A percentile compares a stretch with the other conserved stretches of the same genome.
Conservation (phyloP, 306 rosid genomes). For the Benincasa hispida region DNA sequence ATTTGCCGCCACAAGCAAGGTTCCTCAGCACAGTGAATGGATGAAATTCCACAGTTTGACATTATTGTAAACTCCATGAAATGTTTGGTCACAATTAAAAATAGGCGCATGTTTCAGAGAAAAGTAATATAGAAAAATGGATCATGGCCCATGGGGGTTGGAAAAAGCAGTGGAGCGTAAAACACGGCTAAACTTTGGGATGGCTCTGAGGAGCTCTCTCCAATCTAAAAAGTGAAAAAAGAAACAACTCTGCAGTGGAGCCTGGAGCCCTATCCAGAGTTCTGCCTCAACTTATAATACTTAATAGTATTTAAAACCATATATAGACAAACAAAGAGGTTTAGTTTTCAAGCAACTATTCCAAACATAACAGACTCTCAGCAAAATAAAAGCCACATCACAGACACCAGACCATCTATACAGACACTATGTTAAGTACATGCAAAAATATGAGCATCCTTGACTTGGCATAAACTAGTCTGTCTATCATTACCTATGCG, state of each 20-base stretch:
- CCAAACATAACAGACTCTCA: not conserved
- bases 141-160: not conserved
- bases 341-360: conserved; percentile 1
- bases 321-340: conserved; percentile 1
- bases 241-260: not conserved
- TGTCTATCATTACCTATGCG: not conserved
- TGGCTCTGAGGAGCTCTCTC: not conserved
- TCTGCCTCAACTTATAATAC: not conserved
- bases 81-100: not conserved
- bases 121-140: not conserved
- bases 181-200: conserved; percentile 5
- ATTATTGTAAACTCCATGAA: not conserved
- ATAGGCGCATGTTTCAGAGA: not conserved
- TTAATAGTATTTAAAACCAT: not conserved
- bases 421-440: not conserved
- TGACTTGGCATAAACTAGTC: conserved; percentile 10
- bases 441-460: conserved; percentile 1
- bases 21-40: not conserved
- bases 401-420: conserved; percentile 1
- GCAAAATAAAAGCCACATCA: not conserved
- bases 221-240: not conserved
- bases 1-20: not conserved
- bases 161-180: not conserved
- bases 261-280: not conserved
- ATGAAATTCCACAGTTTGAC: not conserved